These are phyloP conservation scores for Anthracocystis panici-leucophaei DNA, from an alignment of 1,284 basidiomycete genomes.

Conservation along the genomic window DNA sequence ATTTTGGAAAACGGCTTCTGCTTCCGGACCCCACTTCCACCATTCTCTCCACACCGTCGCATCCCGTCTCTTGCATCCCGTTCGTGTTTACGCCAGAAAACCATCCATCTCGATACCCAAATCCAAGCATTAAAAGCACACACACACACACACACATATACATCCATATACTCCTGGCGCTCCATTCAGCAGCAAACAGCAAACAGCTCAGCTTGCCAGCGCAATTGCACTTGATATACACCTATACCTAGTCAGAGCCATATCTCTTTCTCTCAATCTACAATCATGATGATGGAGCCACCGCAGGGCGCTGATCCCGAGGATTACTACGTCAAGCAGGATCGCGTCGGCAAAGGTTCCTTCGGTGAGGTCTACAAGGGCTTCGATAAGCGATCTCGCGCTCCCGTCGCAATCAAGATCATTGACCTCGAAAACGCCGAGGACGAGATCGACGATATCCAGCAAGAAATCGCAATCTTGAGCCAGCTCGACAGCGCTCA, in stretches of 20 bases:
- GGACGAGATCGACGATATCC: conserved; percentile 99
- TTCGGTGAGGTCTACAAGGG: conserved; percentile 69
- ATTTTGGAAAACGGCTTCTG: too few species aligned
- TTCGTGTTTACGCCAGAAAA: conserved; percentile 2
- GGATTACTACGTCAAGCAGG: conserved; percentile 85
- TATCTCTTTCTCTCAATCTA: background rate
- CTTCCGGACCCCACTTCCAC: background rate
- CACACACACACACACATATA: conserved; percentile 5
- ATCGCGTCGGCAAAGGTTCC: conserved; percentile 78
- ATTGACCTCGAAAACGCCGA: conserved; percentile 98
- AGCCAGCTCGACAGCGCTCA: conserved; percentile 95
- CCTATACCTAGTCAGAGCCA: background rate
- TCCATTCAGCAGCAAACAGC: background rate
- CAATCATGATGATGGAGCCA: conserved; percentile 37
- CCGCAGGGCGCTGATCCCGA: conserved; percentile 61
- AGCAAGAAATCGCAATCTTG: conserved; percentile 97
- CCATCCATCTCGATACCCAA: conserved; percentile 10
- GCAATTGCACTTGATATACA: background rate
- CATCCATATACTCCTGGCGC: background rate
- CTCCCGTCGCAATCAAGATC: conserved; percentile 81
- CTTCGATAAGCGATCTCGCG: conserved; percentile 57
- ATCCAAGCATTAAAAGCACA: conserved; percentile 3
- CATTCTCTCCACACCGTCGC: background rate
- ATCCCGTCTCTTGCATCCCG: conserved; percentile 6
- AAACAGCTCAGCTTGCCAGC: conserved; percentile 5